Percentiles rank a stretch among this genome's conserved stretches.
These are phyloP conservation scores for Gonium pectorale DNA, from an alignment of 139 green algal species.

Conservation along the genomic window DNA sequence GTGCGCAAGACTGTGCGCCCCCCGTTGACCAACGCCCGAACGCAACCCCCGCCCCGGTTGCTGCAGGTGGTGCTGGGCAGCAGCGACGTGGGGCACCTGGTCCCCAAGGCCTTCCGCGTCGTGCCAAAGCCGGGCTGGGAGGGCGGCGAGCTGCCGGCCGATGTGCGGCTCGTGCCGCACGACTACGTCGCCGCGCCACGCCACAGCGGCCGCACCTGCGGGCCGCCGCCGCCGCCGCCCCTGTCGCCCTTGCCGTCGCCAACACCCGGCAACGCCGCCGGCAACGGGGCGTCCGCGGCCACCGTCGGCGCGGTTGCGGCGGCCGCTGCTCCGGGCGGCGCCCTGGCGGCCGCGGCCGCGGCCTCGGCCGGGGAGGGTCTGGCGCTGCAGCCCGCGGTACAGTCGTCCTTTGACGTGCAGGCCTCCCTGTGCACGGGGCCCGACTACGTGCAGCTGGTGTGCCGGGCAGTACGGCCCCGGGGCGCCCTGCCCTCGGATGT, in stretches of 20 bases:
- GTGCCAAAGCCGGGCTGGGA: conserved; percentile 69
- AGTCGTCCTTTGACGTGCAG: conserved; percentile 17
- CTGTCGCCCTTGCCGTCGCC: background rate
- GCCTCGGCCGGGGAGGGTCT: background rate
- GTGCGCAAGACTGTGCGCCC: no score
- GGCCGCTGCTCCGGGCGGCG: no score
- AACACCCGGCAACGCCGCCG: background rate
- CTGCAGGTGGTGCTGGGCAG: conserved; percentile 32
- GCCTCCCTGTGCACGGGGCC: conserved; percentile 13
- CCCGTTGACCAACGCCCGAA: no score
- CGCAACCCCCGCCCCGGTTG: background rate
- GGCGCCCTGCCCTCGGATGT: conserved; percentile 25
- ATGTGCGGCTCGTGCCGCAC: conserved; percentile 26
- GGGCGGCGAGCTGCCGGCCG: background rate
- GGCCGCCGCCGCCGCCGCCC: background rate
- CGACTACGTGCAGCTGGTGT: conserved; percentile 52
- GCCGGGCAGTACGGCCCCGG: conserved; percentile 10
- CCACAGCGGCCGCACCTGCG: background rate
- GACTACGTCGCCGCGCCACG: conserved; percentile 15
- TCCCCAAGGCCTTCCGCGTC: conserved; percentile 79
- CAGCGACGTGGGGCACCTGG: conserved; percentile 68
- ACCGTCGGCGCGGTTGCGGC: background rate
- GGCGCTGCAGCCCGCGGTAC: background rate
- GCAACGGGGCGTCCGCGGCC: background rate
- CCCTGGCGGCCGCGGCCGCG: background rate